A percentile compares a stretch with the other conserved stretches of the same genome.
phyloP scores from a whole-genome alignment of 1,139 yeast species.

The Protomyces macrosporus region DNA sequence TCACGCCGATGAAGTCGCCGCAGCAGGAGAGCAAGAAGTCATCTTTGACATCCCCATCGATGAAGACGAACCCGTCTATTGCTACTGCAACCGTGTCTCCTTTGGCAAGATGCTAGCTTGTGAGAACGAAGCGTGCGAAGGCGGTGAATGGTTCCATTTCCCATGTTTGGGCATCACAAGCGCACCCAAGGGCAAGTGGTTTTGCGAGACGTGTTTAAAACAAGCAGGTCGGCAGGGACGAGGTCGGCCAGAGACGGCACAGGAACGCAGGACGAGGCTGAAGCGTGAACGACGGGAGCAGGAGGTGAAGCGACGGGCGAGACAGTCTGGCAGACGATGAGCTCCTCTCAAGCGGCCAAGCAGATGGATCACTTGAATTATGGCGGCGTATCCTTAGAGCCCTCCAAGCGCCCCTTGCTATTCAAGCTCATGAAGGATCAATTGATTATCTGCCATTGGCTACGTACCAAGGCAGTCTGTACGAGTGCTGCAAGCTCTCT shows the following conservation, averaged over 20 bases:
- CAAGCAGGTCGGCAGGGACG: no score
- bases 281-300: background rate
- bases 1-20: background rate
- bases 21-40: background rate
- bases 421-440: no score
- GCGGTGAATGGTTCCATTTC: constrained; percentile 75
- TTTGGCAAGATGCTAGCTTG: constrained; percentile 95
- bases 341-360: background rate
- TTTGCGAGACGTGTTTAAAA: constrained; percentile 37
- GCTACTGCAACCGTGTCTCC: constrained; percentile 78
- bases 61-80: constrained; percentile 47
- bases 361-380: no score
- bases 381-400: no score
- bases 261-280: background rate
- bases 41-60: constrained; percentile 20
- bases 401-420: no score
- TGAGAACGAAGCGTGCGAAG: constrained; percentile 70
- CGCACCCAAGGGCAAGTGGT: constrained; percentile 44
- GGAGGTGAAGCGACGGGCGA: background rate
- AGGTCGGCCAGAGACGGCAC: background rate
- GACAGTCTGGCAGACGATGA: background rate
- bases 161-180: constrained; percentile 66
- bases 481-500: no score
- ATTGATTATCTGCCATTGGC: no score
- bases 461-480: no score